Conservation (phyloP, 2,329 filamentous ascomycete genomes). For the Rhexocercosporidium sp. region DNA sequence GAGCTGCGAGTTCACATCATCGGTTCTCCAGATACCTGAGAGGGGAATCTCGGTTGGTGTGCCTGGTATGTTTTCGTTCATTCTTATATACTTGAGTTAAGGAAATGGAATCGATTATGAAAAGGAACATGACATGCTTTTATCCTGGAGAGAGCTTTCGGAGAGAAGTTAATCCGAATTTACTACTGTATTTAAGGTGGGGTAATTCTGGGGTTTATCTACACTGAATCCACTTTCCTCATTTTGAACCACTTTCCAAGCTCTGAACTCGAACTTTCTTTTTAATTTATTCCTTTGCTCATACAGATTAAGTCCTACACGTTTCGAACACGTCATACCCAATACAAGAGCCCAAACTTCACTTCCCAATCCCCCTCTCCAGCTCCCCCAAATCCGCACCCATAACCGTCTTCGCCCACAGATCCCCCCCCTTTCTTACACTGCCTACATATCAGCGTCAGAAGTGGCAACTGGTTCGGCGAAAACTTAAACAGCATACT, state of each 20-base stretch:
- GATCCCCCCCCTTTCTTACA: background rate
- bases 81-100: background rate
- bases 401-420: slow-evolving; percentile 9
- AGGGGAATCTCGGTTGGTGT: background rate
- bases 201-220: background rate
- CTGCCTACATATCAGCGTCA: background rate
- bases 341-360: no score
- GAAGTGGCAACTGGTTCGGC: background rate
- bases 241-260: background rate
- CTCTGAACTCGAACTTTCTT: no score
- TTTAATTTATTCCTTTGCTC: no score
- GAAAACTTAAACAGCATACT: background rate
- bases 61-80: background rate
- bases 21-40: background rate
- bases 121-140: background rate
- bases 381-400: slow-evolving; percentile 8
- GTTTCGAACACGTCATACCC: no score
- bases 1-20: background rate
- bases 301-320: no score
- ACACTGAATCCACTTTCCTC: background rate
- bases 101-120: background rate
- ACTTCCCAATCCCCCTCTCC: slow-evolving; percentile 1
- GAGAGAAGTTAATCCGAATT: background rate
- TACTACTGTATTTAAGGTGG: background rate
- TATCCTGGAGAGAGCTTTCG: background rate